Evolutionary conservation across 1,284 basidiomycete genomes (phyloP), one percentile per base, ranked within the genome.

Genomic region (Rhizopogon hawkerae): DNA sequence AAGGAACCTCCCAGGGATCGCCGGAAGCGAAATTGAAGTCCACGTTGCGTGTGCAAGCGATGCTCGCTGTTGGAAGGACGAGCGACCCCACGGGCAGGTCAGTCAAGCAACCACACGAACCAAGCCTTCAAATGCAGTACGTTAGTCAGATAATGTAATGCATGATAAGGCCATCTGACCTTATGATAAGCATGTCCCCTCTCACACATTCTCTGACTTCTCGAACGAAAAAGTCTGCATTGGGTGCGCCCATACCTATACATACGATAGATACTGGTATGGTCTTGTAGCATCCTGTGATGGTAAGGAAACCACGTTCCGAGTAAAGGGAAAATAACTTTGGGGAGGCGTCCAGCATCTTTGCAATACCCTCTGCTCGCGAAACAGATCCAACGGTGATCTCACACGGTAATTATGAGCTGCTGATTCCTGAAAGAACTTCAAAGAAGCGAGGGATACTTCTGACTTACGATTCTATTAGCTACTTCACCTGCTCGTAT

Each of bases 171-270:
- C 33, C 29, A 37, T 65, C 71, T 53, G 51, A 86, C 85, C 86
- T 80, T 56, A 89, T 71, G 52, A 92, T 75, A 54, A 79, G 70
- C 77, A 92, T 79, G 60, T 92, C 88, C 6, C 89, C 89, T 53
- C 68, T 71, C 36, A 90, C 66, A 56, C 85, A 85, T 60, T 91
- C 89, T 50, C 89, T 75, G 13, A 78, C 79, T 68, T 92, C 89
- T 54, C 89, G 78, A 11, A 92, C 77, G 63, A 91, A 89, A 67
- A 92, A 92, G 66, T 92, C 89, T 65, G 84, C 84, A 64, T 86
- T 88, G 1, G 87, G 77, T 53, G 70, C 72, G 16, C 89, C 89
- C 89, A 92, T 92, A 7, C 89, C 89, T 50, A 90, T 90, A 52
- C 83, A 85, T 39, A 89, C 72, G 48, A 92, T 77, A 10, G 82